Conservation (phyloP, 768 basidiomycete genomes). For the Mycena olivaceomarginata region DNA sequence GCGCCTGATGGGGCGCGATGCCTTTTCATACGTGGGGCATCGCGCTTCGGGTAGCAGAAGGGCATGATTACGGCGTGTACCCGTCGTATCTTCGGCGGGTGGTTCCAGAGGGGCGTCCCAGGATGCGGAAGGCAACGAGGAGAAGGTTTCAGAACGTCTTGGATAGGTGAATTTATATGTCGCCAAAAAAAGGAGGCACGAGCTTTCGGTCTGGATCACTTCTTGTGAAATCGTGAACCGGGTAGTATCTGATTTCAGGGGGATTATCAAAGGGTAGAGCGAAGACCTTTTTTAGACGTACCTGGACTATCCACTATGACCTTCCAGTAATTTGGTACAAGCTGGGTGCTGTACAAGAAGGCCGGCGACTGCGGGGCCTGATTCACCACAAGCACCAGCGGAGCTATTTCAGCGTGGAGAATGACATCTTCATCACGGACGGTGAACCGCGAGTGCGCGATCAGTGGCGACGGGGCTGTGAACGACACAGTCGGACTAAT, state of each 20-base stretch:
- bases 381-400: slow-evolving; percentile 52
- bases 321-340: slow-evolving; percentile 81
- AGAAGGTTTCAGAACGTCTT: neutral
- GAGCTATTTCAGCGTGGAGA: slow-evolving; percentile 72
- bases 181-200: slow-evolving; percentile 71
- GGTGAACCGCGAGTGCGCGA: slow-evolving; percentile 73
- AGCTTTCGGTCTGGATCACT: slow-evolving; percentile 62
- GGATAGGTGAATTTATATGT: slow-evolving; percentile 74
- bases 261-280: slow-evolving; percentile 40
- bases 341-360: slow-evolving; percentile 74
- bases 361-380: slow-evolving; percentile 48
- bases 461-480: slow-evolving; percentile 66
- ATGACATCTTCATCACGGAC: slow-evolving; percentile 68
- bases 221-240: slow-evolving; percentile 81
- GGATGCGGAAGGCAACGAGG: slow-evolving; percentile 1
- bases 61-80: neutral
- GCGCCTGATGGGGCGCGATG: neutral
- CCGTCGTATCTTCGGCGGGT: neutral
- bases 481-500: slow-evolving; percentile 85
- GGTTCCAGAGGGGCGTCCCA: neutral
- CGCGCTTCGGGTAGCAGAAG: neutral
- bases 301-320: slow-evolving; percentile 73
- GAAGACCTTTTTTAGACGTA: slow-evolving; percentile 45
- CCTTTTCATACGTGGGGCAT: neutral
- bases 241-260: slow-evolving; percentile 71